Conservation (phyloP, 1,139 yeast species). For the Lodderomyces orthopsilosis region DNA sequence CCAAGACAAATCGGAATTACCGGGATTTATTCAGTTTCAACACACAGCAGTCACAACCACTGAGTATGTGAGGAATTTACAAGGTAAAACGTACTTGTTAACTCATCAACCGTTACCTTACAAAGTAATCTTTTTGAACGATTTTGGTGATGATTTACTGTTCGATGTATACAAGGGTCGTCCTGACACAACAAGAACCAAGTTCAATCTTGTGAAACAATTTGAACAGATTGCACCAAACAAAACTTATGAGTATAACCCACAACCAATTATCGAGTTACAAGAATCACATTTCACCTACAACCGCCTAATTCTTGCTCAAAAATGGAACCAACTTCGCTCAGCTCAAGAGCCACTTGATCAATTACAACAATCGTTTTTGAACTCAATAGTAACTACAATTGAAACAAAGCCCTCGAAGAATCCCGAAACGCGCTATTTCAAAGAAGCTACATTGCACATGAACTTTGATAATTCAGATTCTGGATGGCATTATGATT, state of each 20-base stretch:
- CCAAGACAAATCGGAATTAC: slow-evolving; percentile 17
- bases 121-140: slow-evolving; percentile 21
- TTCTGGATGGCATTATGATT: slow-evolving; percentile 24
- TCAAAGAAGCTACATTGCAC: slow-evolving; percentile 20
- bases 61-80: slow-evolving; percentile 21
- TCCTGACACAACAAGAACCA: background rate
- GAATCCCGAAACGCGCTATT: slow-evolving; percentile 20
- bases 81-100: slow-evolving; percentile 22
- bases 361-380: slow-evolving; percentile 7
- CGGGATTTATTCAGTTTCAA: slow-evolving; percentile 18
- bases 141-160: slow-evolving; percentile 17
- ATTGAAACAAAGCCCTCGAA: slow-evolving; percentile 1
- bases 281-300: slow-evolving; percentile 7
- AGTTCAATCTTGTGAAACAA: slow-evolving; percentile 14
- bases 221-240: slow-evolving; percentile 9
- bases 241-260: slow-evolving; percentile 5
- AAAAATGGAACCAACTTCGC: slow-evolving; percentile 3
- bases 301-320: slow-evolving; percentile 3
- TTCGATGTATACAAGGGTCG: slow-evolving; percentile 9
- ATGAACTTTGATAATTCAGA: slow-evolving; percentile 10
- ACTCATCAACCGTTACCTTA: slow-evolving; percentile 22
- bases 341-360: slow-evolving; percentile 1
- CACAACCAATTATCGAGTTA: slow-evolving; percentile 8
- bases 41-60: slow-evolving; percentile 17
- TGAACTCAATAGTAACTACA: slow-evolving; percentile 8